These are phyloP conservation scores for Mesembryanthemum crystallinum DNA, from an alignment of 148 eudicot genomes.

Conservation along the genomic window DNA sequence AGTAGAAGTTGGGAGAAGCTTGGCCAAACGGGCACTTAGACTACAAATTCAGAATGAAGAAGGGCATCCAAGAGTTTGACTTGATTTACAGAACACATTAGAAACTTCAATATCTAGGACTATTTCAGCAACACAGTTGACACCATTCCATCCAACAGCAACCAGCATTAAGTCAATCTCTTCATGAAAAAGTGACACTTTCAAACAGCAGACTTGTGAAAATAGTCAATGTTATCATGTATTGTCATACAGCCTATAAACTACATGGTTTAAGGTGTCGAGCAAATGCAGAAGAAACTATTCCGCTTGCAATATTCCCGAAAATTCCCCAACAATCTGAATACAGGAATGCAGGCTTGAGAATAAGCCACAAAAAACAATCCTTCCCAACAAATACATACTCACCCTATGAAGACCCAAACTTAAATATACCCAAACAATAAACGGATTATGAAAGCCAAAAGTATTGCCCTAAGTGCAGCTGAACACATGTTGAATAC, in stretches of 20 bases:
- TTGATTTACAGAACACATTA: not conserved
- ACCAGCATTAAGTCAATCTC: constrained; percentile 1
- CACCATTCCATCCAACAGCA: not conserved
- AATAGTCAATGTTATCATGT: not conserved
- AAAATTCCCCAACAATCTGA: not conserved
- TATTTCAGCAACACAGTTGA: not conserved
- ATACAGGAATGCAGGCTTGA: not conserved
- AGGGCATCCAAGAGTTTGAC: not conserved
- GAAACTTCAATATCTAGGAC: not conserved
- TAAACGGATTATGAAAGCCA: not conserved
- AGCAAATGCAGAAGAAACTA: not conserved
- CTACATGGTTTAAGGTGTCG: not conserved
- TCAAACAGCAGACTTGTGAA: not conserved
- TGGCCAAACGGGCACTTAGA: no score
- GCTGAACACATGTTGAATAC: not conserved
- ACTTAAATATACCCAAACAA: not conserved
- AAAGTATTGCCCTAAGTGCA: not conserved
- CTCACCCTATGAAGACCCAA: not conserved
- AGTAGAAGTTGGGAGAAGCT: no score
- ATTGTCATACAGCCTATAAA: not conserved
- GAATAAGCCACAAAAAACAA: not conserved
- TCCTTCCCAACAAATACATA: not conserved
- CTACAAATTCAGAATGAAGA: not conserved
- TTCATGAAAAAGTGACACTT: not conserved
- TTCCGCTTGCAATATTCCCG: not conserved